Conservation (phyloP, 2,329 filamentous ascomycete species). For the Lasiodiplodia sp. region DNA sequence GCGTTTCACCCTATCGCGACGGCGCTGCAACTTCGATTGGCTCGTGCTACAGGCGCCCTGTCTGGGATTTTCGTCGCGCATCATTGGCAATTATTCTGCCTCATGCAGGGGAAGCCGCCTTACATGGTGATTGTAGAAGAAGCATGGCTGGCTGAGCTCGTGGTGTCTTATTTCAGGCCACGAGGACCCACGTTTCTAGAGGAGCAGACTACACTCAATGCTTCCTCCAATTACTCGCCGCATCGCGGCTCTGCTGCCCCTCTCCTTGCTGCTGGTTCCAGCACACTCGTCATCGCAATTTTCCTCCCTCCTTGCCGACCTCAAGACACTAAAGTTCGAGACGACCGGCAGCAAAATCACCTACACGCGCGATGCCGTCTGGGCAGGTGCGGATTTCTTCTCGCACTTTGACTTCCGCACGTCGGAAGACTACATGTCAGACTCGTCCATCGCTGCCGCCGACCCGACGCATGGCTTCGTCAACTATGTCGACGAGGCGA, state of each 20-base stretch:
- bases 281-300: neutral
- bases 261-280: neutral
- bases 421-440: neutral
- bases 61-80: neutral
- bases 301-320: neutral
- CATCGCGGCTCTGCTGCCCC: neutral
- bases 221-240: neutral
- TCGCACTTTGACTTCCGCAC: constrained; percentile 53
- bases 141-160: neutral
- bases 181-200: neutral
- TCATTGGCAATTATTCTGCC: neutral
- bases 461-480: constrained; percentile 45
- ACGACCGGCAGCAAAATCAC: neutral
- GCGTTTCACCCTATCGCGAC: neutral
- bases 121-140: neutral
- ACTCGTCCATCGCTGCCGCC: neutral
- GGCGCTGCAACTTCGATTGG: neutral
- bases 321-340: neutral
- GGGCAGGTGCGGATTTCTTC: constrained; percentile 46
- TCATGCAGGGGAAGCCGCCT: neutral
- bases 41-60: neutral
- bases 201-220: neutral
- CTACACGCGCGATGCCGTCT: constrained; percentile 6
- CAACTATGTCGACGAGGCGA: constrained; percentile 51
- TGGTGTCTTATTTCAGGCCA: neutral